Base-by-base conservation (phyloP, 352 stramenopile genomes). In the Pythium periplocum region DNA sequence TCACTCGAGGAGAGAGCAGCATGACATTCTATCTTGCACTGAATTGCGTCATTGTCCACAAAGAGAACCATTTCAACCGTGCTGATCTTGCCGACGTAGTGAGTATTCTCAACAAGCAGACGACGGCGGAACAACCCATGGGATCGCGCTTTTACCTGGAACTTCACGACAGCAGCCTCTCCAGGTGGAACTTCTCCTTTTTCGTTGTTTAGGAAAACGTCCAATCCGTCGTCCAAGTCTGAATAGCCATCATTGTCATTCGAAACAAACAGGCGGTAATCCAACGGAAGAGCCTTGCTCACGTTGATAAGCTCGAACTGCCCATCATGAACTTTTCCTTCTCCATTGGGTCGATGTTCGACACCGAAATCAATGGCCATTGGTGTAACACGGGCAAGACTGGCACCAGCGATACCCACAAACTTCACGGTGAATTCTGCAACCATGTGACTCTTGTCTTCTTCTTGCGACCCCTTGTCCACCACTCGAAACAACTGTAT, bases 351-450 rank as follows among this genome's bases (percentile, higher is more conserved):
- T n/a, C 81, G 87, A 26, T 69, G 65, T 55, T 95, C 85, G 35
- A 90, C 79, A 5, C 80, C 77, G 59, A 95, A 93, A 44, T 95
- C 80, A 34, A 95, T 78, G 35, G 66, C 59, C 2, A 59, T 69
- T 42, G 83, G 80, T 17, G 64, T 70, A 37, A 95, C 82, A 45
- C 75, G 73, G 7, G 78, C 75, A 42, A 94, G 67, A 73, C 86
- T 95, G 6, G 76, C 80, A 40, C 86, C 86, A 46, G 83, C 83
- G 33, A 93, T 66, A 36, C 82, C 83, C 37, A 92, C 71, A 78
- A 95, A 95, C 57, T 93, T 94, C 57, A 95, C 64, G 4, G 86
- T 95, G 56, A 95, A 95, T 50, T 95, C 86, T 4, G 86, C 68
- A 17, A 88, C 63, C 73, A 94, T 90, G 76, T 78, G 42, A 66